phyloP scores from a whole-genome alignment of 1,139 yeast genomes.

The Wickerhamomyces sp. region DNA sequence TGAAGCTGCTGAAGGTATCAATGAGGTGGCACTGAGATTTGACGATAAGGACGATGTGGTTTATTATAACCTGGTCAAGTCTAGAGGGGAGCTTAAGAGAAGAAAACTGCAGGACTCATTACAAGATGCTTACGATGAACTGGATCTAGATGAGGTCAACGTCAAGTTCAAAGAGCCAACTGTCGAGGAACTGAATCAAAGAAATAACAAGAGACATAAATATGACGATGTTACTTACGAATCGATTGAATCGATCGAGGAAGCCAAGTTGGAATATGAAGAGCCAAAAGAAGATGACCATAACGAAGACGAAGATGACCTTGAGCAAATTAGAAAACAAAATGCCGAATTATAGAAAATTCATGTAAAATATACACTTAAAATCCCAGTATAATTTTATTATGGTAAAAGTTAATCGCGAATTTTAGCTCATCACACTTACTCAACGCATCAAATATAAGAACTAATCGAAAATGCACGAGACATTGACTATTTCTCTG shows the following conservation, averaged over 20 bases:
- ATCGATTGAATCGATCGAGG: slow-evolving; percentile 28
- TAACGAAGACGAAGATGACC: slow-evolving; percentile 17
- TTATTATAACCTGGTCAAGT: slow-evolving; percentile 71
- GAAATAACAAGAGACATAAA: slow-evolving; percentile 65
- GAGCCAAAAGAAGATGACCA: slow-evolving; percentile 17
- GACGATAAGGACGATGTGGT: slow-evolving; percentile 56
- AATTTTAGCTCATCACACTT: no score
- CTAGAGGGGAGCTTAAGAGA: slow-evolving; percentile 77
- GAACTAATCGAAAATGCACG: slow-evolving; percentile 46
- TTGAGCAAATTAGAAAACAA: slow-evolving; percentile 9
- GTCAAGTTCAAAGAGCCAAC: slow-evolving; percentile 69
- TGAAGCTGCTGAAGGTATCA: slow-evolving; percentile 41
- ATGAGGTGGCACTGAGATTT: slow-evolving; percentile 53
- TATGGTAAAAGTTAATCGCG: no score
- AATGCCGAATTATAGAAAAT: not conserved
- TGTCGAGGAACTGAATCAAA: slow-evolving; percentile 58
- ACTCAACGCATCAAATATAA: no score
- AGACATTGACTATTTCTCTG: slow-evolving; percentile 62
- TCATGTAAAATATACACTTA: no score
- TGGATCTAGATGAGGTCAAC: slow-evolving; percentile 52
- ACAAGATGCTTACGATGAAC: slow-evolving; percentile 46
- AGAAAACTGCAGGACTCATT: slow-evolving; percentile 61
- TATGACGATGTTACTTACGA: slow-evolving; percentile 75
- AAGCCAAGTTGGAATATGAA: slow-evolving; percentile 13
- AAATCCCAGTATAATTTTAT: no score